Conservation (phyloP, 2,329 filamentous ascomycete genomes). For the Fusarium phyllophilum region DNA sequence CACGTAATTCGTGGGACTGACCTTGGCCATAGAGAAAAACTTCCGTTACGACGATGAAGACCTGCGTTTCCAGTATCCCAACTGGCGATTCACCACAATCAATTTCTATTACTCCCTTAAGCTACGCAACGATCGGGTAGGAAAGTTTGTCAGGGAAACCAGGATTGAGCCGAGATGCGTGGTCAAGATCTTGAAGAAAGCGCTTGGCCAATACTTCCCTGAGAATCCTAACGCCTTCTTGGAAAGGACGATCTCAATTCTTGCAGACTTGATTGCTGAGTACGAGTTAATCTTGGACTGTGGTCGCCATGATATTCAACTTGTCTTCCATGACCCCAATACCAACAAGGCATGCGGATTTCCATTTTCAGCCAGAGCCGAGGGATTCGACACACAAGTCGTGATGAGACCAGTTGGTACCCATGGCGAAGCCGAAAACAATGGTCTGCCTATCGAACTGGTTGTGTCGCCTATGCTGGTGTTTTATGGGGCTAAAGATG, state of each 20-base stretch:
- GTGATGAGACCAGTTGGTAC: rapidly evolving
- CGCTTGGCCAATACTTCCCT: background rate
- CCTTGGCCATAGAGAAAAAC: background rate
- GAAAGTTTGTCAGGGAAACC: rapidly evolving
- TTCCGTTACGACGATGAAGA: rapidly evolving
- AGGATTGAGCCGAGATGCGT: background rate
- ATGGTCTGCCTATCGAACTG: background rate
- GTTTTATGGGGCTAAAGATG: rapidly evolving
- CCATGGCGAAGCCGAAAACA: rapidly evolving
- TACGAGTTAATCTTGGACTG: rapidly evolving
- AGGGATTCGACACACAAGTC: background rate
- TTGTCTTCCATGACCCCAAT: background rate
- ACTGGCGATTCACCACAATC: background rate
- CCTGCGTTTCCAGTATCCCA: background rate
- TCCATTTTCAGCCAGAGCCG: background rate
- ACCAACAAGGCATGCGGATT: background rate
- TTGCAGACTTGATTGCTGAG: rapidly evolving
- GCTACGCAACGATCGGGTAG: no score
- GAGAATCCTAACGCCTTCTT: rapidly evolving
- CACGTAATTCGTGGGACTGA: background rate
- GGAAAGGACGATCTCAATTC: rapidly evolving
- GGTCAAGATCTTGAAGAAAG: background rate
- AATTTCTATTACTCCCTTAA: background rate
- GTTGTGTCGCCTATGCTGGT: background rate
- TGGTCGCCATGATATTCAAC: rapidly evolving